Evolutionary conservation across 2,329 filamentous ascomycete species (phyloP), one percentile per base, ranked within the genome.

Genomic region (Cytospora schulzeri): DNA sequence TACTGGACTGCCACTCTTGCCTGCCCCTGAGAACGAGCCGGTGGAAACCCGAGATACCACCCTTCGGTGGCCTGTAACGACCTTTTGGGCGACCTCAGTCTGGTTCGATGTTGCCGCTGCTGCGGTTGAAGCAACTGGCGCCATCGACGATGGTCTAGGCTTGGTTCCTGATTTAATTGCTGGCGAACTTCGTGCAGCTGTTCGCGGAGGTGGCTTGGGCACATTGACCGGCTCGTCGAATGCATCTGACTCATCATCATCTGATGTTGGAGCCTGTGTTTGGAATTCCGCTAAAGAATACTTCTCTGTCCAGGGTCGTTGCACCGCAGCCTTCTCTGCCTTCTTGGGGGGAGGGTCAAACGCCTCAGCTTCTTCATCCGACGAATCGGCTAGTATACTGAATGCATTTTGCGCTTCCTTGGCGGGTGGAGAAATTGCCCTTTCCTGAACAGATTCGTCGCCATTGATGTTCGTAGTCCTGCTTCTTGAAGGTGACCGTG

Each of bases 361-460:
- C 22, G 60, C 33, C 11, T 56, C 38, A 22, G 38, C 48, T 24
- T 62, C 60, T 14, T 62, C 59, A 56, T 56, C 60, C n/a, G 60
- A 56, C 4, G 52, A 62, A 17, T 50, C 52, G 6, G 17, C 26
- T 22, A 50, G 60, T 35, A 35, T 50, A 7, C 29, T 38, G 35
- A 56, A 51, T 38, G 52, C 51, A 26, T 45, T 38, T 31, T 50
- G 60, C 28, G 22, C 35, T 26, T 15, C 28, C 4, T 8, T 9
- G 2, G 24, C 15, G 5, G 38, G 52, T 6, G 52, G 7, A 38
- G 22, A 29, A 28, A 8, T 14, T 9, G 38, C 4, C 15, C 22
- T 35, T 22, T 55, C 35, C 3, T 62, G 54, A 45, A 53, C 52
- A 12, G 28, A 14, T 12, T n/a, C 17, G 8, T 57, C 26, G 9